These are phyloP conservation scores for Aquilaria agallochum DNA, from an alignment of 441 rosid species.

Conservation along the genomic window DNA sequence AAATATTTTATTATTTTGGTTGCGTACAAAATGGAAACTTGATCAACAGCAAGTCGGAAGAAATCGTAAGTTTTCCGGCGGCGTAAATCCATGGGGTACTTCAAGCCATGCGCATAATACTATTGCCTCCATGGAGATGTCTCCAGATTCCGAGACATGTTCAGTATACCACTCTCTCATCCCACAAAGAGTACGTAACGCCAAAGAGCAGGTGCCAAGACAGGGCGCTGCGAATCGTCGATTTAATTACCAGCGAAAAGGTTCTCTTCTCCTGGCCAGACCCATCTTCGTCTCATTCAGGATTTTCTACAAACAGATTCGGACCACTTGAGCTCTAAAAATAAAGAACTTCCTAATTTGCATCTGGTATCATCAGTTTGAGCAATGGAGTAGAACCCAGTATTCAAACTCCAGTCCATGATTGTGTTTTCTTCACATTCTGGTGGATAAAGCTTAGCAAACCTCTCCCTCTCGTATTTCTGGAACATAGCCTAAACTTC, in stretches of 20 bases:
- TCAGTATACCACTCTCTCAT: constrained; percentile 27
- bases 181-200: constrained; percentile 17
- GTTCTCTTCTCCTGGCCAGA: constrained; percentile 12
- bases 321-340: constrained; percentile 10
- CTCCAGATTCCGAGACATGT: constrained; percentile 1
- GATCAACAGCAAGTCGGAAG: neutral
- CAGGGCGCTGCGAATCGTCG: constrained; percentile 46
- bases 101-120: constrained; percentile 21
- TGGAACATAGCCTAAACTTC: too few relatives aligned
- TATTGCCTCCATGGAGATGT: constrained; percentile 2
- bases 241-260: constrained; percentile 37
- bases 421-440: too few relatives aligned
- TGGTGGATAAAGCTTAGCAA: too few relatives aligned
- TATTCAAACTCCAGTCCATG: too few relatives aligned
- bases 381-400: constrained; percentile 13
- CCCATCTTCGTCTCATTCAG: constrained; percentile 59
- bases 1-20: constrained; percentile 33
- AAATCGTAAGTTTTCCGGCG: neutral
- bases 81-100: constrained; percentile 7
- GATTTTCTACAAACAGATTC: constrained; percentile 40
- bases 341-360: constrained; percentile 4
- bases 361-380: constrained; percentile 6
- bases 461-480: neutral
- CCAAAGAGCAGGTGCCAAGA: constrained; percentile 26
- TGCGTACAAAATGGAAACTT: neutral